These are phyloP conservation scores for Microcyclospora tardicrescens DNA, from an alignment of 2,329 filamentous ascomycete species.

Conservation along the genomic window DNA sequence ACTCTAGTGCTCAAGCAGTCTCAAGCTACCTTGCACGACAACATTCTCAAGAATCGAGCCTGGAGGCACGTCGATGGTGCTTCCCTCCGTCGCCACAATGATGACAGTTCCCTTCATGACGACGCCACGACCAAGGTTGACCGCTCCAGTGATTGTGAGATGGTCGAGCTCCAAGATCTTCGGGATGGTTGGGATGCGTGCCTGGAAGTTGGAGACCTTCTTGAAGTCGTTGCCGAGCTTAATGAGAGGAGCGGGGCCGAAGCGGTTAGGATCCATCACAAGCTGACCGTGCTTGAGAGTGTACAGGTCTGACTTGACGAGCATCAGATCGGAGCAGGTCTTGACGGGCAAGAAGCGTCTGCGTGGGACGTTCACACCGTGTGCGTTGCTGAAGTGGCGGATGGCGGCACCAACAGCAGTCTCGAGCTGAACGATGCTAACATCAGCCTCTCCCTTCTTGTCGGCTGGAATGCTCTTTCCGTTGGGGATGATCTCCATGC, in stretches of 20 bases:
- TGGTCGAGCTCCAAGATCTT: slow-evolving; percentile 89
- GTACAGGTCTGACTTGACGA: slow-evolving; percentile 99
- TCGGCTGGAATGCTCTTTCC: slow-evolving; percentile 96
- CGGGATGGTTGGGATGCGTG: slow-evolving; percentile 73
- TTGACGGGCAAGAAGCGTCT: slow-evolving; percentile 98
- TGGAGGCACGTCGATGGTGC: slow-evolving; percentile 93
- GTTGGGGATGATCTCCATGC: slow-evolving; percentile 99
- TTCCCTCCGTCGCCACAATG: slow-evolving; percentile 94
- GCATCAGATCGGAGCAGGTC: slow-evolving; percentile 98
- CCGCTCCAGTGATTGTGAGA: slow-evolving; percentile 91
- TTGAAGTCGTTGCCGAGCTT: slow-evolving; percentile 99
- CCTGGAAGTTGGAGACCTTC: slow-evolving; percentile 97
- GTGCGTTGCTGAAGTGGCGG: slow-evolving; percentile 95
- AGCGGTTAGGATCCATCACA: slow-evolving; percentile 89
- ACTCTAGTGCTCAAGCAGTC: slow-evolving; percentile 52
- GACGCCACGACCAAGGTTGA: slow-evolving; percentile 91
- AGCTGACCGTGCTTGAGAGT: slow-evolving; percentile 97
- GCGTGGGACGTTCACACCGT: slow-evolving; percentile 97
- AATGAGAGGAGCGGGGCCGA: slow-evolving; percentile 92
- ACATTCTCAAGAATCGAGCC: slow-evolving; percentile 98
- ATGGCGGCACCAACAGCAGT: slow-evolving; percentile 97
- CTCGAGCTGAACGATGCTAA: slow-evolving; percentile 96
- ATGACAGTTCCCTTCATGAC: slow-evolving; percentile 97
- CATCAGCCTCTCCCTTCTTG: slow-evolving; percentile 98
- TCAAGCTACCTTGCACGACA: slow-evolving; percentile 92